Base-by-base conservation (phyloP, 164 flowering plant species). In the Vitis riparia region DNA sequence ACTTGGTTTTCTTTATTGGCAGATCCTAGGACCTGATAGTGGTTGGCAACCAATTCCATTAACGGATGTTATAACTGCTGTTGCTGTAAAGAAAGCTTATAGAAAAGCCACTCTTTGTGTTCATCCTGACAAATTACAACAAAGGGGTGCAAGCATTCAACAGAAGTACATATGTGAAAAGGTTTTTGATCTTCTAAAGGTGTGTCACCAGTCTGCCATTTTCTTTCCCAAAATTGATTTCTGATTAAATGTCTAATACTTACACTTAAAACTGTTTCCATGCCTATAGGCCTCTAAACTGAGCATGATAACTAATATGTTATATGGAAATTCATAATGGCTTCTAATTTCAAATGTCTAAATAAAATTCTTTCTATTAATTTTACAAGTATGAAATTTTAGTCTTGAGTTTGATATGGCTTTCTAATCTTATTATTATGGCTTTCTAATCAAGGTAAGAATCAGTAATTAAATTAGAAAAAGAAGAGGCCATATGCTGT, bases 111-210 rank as follows among this genome's bases (percentile, higher is more conserved):
- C 98, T 68, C 93, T 93, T 3, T 91, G 92, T 79, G 96, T 95
- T 55, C 99, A 95, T 81, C 98, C 98, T 68, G 99, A 95, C 78
- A 95, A 95, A 78, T 75, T 95, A 74, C 99, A 93, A 73, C 99
- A 95, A 69, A 87, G 94, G 2, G 89, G 99, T 68, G 97, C 98
- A 47, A 93, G 81, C 81, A 84, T 93, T 77, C 98, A 87, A 66
- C 97, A 93, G 72, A 95, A 93, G 79, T 91, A 95, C 76, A 83
- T 93, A 63, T 93, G 96, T 52, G 99, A 91, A 76, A 95, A 93
- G 81, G 99, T 93, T 60, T 95, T 93, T 71, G 97, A 95, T 88
- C 97, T 95, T 75, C 81, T 95, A 47, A 91, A 95, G 99, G 99
- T 93, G 12, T 51, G 83, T 77, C 68, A 3, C 76, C 51, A 13